A percentile compares a stretch with the other conserved stretches of the same genome.
Conservation (phyloP, 2,329 filamentous ascomycete genomes). For the Colletotrichum sp. region DNA sequence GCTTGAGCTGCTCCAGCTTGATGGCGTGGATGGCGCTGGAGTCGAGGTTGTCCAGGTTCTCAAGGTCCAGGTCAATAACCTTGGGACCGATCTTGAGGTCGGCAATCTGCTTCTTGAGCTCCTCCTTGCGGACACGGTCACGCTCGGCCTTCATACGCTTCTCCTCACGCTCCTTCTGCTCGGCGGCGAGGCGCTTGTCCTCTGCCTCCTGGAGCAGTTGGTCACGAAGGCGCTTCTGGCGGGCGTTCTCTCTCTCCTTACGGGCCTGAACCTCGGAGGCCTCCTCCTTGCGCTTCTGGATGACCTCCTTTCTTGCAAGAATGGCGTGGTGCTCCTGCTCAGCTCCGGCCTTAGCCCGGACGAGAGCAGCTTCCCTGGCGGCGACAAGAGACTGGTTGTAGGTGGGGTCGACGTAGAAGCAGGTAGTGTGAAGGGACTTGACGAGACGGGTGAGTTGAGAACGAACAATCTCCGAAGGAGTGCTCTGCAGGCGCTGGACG, state of each 20-base stretch:
- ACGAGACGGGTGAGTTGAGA: conserved; percentile 91
- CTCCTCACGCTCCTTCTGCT: conserved; percentile 89
- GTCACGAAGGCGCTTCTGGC: conserved; percentile 83
- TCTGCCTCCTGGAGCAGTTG: conserved; percentile 91
- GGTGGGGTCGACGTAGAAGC: conserved; percentile 91
- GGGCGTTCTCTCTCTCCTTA: conserved; percentile 91
- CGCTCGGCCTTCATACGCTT: conserved; percentile 86
- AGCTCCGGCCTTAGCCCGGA: conserved; percentile 84
- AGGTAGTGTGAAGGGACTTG: conserved; percentile 89
- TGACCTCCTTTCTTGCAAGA: conserved; percentile 85
- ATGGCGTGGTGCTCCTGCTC: conserved; percentile 89
- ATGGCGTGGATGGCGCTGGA: conserved; percentile 89
- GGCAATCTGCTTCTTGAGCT: conserved; percentile 89
- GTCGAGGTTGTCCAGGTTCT: conserved; percentile 86
- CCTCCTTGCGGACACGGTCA: conserved; percentile 88
- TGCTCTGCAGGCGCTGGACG: conserved; percentile 95
- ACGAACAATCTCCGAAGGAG: conserved; percentile 95
- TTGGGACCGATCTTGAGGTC: conserved; percentile 91
- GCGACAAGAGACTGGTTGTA: conserved; percentile 84
- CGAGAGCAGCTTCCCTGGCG: conserved; percentile 80
- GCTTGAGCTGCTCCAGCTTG: conserved; percentile 94
- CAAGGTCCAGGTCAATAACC: conserved; percentile 74
- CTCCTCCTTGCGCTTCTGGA: conserved; percentile 96
- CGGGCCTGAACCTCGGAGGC: conserved; percentile 87
- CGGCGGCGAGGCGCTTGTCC: conserved; percentile 85